Percentiles rank a stretch among this genome's conserved stretches.
These are phyloP conservation scores for Neonectria coccinea DNA, from an alignment of 2,329 filamentous ascomycete species.

Conservation along the genomic window DNA sequence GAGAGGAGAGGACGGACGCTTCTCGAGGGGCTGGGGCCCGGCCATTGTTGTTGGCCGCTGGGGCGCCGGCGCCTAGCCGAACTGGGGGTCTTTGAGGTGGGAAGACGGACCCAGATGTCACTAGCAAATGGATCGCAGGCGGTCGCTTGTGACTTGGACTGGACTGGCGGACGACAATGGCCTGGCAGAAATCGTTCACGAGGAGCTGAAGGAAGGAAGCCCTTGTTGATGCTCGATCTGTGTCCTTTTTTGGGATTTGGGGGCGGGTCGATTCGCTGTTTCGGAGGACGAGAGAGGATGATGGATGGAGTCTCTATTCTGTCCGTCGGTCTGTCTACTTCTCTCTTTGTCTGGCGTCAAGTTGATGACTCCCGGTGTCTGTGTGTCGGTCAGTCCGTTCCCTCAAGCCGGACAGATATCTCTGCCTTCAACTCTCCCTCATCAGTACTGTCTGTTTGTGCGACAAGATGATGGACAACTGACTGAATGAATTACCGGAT, in stretches of 20 bases:
- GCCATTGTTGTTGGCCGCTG: slow-evolving; percentile 42
- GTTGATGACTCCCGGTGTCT: neutral
- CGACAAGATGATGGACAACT: neutral
- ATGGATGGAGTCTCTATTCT: too few species aligned
- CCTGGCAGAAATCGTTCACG: slow-evolving; percentile 7
- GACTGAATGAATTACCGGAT: neutral
- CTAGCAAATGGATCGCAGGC: slow-evolving; percentile 44
- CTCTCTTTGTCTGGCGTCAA: slow-evolving; percentile 4
- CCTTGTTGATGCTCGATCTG: slow-evolving; percentile 9
- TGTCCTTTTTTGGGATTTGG: slow-evolving; percentile 4
- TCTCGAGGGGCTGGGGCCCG: slow-evolving; percentile 40
- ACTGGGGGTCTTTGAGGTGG: slow-evolving; percentile 40
- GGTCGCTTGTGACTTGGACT: slow-evolving; percentile 33
- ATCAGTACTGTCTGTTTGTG: neutral
- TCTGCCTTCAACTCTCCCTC: neutral
- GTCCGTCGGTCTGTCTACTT: too few species aligned
- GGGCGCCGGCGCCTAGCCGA: slow-evolving; percentile 42
- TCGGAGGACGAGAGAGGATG: neutral
- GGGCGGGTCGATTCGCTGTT: slow-evolving; percentile 18
- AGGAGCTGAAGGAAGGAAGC: neutral
- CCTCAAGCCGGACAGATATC: neutral
- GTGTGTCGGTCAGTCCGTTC: neutral
- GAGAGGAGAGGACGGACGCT: slow-evolving; percentile 25
- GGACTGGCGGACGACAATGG: slow-evolving; percentile 7
- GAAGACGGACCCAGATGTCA: slow-evolving; percentile 38